These are phyloP conservation scores for Pyronema omphalodes DNA, from an alignment of 495 filamentous ascomycete species.

Conservation along the genomic window DNA sequence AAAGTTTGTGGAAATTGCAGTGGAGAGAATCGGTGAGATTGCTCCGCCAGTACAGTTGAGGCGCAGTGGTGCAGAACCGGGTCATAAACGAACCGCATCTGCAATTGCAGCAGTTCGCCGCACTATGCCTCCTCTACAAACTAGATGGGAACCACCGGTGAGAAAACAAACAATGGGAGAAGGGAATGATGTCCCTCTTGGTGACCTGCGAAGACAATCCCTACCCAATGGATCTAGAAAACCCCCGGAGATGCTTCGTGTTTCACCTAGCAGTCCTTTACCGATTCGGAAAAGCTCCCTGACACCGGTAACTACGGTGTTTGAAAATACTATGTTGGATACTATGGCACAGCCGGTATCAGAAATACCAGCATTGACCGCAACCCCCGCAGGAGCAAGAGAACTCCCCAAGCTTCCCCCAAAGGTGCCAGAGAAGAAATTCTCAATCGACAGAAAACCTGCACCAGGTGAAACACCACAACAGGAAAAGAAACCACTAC, in stretches of 20 bases:
- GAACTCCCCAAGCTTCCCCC: too few species aligned
- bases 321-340: background rate
- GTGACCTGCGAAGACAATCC: background rate
- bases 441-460: too few species aligned
- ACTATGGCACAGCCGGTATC: background rate
- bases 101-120: background rate
- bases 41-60: slow-evolving; percentile 10
- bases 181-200: background rate
- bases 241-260: background rate
- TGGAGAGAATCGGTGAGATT: slow-evolving; percentile 23
- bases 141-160: background rate
- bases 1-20: slow-evolving; percentile 27
- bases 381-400: background rate
- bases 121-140: background rate
- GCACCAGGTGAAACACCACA: too few species aligned
- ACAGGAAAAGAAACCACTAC: too few species aligned
- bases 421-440: too few species aligned
- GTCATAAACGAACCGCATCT: background rate
- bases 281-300: background rate
- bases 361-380: background rate
- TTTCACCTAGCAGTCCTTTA: background rate
- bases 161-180: background rate
- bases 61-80: background rate
- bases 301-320: background rate
- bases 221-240: background rate